Conservation (phyloP, 768 basidiomycete genomes). For the Hygrocybe punicea region DNA sequence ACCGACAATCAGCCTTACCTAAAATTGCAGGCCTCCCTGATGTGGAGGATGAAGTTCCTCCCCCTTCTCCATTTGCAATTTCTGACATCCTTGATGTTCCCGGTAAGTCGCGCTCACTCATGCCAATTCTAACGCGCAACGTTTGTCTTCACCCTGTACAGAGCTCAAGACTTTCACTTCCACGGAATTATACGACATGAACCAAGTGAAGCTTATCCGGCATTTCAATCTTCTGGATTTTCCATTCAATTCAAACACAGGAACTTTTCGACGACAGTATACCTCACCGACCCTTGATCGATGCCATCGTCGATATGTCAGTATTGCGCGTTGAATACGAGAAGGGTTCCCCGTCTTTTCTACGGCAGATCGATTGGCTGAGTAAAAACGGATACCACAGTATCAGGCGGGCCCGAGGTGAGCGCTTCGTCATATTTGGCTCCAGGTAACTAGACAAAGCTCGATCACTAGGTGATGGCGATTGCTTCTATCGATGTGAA, state of each 20-base stretch:
- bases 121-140: too few species aligned
- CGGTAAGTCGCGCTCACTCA: background rate
- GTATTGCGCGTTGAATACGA: slow-evolving; percentile 65
- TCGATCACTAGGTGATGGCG: slow-evolving; percentile 66
- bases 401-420: slow-evolving; percentile 71
- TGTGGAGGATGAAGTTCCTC: background rate
- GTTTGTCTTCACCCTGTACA: background rate
- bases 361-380: slow-evolving; percentile 75
- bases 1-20: background rate
- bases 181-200: slow-evolving; percentile 4
- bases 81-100: background rate
- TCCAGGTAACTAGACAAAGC: background rate
- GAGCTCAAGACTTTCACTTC: background rate
- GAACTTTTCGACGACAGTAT: slow-evolving; percentile 5
- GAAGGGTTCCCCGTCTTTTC: slow-evolving; percentile 53
- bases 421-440: slow-evolving; percentile 14
- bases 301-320: slow-evolving; percentile 49
- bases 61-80: background rate
- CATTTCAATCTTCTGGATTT: background rate
- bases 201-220: background rate
- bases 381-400: slow-evolving; percentile 56
- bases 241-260: background rate
- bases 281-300: slow-evolving; percentile 51
- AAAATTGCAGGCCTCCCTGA: background rate
- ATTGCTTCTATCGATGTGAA: slow-evolving; percentile 89